These are phyloP conservation scores for Amanita phalloides DNA, from an alignment of 768 basidiomycete species.

Conservation along the genomic window DNA sequence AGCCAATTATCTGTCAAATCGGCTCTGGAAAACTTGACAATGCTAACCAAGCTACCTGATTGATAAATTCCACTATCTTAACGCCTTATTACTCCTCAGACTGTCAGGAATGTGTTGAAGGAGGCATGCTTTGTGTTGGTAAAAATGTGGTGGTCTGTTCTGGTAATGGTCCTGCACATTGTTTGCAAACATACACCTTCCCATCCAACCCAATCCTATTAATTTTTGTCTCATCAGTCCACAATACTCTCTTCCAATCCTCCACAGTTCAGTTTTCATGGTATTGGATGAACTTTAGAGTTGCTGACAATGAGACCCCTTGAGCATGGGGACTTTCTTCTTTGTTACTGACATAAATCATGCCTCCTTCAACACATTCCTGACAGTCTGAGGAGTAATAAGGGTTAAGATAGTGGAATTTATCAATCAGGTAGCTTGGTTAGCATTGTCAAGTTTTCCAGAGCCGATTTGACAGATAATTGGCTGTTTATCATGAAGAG, in stretches of 20 bases:
- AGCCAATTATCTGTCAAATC: conserved; percentile 13
- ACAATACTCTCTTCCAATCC: no score
- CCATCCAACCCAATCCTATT: no score
- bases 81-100: conserved; percentile 11
- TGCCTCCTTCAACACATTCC: conserved; percentile 11
- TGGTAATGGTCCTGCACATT: no score
- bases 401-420: conserved; percentile 8
- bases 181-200: no score
- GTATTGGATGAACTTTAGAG: no score
- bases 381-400: conserved; percentile 11
- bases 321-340: no score
- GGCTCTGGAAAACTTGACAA: conserved; percentile 11
- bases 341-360: background rate
- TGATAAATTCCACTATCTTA: conserved; percentile 9
- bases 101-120: conserved; percentile 13
- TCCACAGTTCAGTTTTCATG: no score
- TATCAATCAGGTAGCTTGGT: conserved; percentile 11
- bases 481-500: background rate
- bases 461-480: conserved; percentile 14
- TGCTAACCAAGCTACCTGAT: conserved; percentile 12
- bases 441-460: conserved; percentile 12
- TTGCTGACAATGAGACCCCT: no score
- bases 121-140: conserved; percentile 1
- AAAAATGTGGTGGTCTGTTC: no score
- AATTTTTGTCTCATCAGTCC: no score